Evolutionary conservation across 768 basidiomycete genomes (phyloP).

Genomic region (Gymnopilus junonius): DNA sequence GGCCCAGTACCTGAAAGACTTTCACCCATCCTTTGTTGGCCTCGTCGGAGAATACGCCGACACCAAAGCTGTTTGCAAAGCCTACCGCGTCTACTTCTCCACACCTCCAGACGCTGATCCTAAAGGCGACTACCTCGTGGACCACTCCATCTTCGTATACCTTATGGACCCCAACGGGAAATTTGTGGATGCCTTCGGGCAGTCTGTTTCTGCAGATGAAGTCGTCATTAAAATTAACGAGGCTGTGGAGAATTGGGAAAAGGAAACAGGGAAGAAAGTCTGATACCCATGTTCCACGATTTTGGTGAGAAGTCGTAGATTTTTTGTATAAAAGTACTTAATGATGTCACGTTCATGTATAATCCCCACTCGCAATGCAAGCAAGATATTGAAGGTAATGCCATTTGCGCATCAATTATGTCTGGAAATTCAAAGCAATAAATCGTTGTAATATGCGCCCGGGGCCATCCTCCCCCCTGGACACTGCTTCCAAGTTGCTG

Average conservation of each 20-base stretch:
- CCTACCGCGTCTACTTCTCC: conserved; percentile 98
- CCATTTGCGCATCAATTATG: no score
- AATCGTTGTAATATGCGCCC: conserved; percentile 5
- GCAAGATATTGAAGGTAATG: not conserved
- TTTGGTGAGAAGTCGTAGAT: conserved; percentile 13
- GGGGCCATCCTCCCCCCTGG: not conserved
- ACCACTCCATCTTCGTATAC: conserved; percentile 97
- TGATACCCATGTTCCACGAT: conserved; percentile 11
- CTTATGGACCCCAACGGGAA: conserved; percentile 95
- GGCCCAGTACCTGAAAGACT: conserved; percentile 74
- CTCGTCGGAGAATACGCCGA: conserved; percentile 83
- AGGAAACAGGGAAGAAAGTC: conserved; percentile 41
- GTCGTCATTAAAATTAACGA: conserved; percentile 66
- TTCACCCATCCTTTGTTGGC: conserved; percentile 90
- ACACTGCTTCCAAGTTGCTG: not conserved
- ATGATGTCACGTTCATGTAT: not conserved
- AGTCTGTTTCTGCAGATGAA: conserved; percentile 70
- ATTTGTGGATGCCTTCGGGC: conserved; percentile 97
- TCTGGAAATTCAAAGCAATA: not conserved
- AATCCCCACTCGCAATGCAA: conserved; percentile 3
- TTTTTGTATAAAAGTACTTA: conserved; percentile 15
- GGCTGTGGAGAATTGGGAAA: conserved; percentile 47
- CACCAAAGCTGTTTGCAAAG: conserved; percentile 89
- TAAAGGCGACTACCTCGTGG: conserved; percentile 94
- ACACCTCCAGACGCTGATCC: conserved; percentile 88